A percentile compares a stretch with the other conserved stretches of the same genome.
phyloP scores from a whole-genome alignment of 1,284 basidiomycete species.

The Marasmius oreades region DNA sequence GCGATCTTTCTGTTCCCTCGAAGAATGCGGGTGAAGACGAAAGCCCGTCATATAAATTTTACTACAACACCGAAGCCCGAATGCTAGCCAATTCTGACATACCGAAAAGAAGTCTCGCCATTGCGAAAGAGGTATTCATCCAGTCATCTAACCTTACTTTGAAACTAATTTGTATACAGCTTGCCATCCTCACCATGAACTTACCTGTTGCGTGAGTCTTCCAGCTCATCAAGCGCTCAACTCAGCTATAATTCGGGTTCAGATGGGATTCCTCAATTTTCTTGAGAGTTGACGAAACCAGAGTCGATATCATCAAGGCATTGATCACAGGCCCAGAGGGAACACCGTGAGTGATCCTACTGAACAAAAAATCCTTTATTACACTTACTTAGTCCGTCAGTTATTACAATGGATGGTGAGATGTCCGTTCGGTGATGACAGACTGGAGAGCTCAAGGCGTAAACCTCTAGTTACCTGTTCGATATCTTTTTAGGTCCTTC shows the following conservation, averaged over 20 bases:
- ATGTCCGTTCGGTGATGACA: slow-evolving; percentile 20
- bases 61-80: slow-evolving; percentile 74
- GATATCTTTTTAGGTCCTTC: slow-evolving; percentile 86
- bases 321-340: slow-evolving; percentile 88
- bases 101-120: slow-evolving; percentile 84
- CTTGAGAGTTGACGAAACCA: slow-evolving; percentile 79
- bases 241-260: not conserved
- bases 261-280: slow-evolving; percentile 48
- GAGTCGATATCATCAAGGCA: slow-evolving; percentile 89
- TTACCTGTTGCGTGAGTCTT: slow-evolving; percentile 61
- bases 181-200: slow-evolving; percentile 86
- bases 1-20: slow-evolving; percentile 65
- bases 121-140: slow-evolving; percentile 78
- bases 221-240: too few relatives aligned
- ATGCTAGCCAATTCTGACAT: slow-evolving; percentile 77
- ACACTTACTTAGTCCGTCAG: slow-evolving; percentile 33
- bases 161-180: slow-evolving; percentile 38
- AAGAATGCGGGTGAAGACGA: slow-evolving; percentile 40
- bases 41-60: slow-evolving; percentile 73
- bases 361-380: not conserved
- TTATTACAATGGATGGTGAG: slow-evolving; percentile 83
- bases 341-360: slow-evolving; percentile 71
- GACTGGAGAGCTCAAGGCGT: slow-evolving; percentile 2
- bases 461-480: slow-evolving; percentile 58
- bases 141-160: slow-evolving; percentile 8